phyloP scores from a whole-genome alignment of 345 rosid species.

The Citrus australasica region DNA sequence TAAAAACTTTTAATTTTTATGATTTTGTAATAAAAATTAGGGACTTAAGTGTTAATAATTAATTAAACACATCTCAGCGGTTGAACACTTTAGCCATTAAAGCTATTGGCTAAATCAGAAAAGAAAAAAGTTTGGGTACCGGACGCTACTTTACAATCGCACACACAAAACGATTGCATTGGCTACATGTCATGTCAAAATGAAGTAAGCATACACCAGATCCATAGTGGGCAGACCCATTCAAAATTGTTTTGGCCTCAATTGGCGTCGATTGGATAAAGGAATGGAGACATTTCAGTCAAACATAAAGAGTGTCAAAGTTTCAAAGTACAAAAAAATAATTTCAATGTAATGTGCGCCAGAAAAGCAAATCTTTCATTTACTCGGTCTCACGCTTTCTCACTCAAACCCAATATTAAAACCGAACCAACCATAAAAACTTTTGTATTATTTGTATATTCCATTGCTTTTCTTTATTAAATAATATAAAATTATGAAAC shows the following conservation, averaged over 20 bases:
- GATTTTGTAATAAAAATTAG: no score
- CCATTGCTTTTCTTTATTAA: not conserved
- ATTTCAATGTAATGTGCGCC: slow-evolving; percentile 7
- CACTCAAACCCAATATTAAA: not conserved
- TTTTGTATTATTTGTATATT: not conserved
- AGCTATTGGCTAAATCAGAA: no score
- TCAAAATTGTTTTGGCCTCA: slow-evolving; percentile 25
- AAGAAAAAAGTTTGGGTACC: fast-evolving
- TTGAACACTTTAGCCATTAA: no score
- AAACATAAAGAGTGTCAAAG: slow-evolving; percentile 27
- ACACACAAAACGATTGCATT: no score
- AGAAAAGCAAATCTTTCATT: not conserved
- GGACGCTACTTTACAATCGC: no score
- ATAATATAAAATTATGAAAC: no score
- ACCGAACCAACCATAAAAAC: not conserved
- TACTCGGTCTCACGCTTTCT: not conserved
- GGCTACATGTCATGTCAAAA: no score
- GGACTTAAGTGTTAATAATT: no score
- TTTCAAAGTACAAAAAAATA: slow-evolving; percentile 8
- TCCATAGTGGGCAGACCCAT: not conserved
- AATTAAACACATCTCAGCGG: no score
- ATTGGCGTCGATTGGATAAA: slow-evolving; percentile 29
- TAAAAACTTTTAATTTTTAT: no score
- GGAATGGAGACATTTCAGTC: slow-evolving; percentile 22
- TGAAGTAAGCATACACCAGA: no score